These are phyloP conservation scores for Dictyostelium intermedium DNA, from an alignment of 78 protist genomes.

Conservation along the genomic window DNA sequence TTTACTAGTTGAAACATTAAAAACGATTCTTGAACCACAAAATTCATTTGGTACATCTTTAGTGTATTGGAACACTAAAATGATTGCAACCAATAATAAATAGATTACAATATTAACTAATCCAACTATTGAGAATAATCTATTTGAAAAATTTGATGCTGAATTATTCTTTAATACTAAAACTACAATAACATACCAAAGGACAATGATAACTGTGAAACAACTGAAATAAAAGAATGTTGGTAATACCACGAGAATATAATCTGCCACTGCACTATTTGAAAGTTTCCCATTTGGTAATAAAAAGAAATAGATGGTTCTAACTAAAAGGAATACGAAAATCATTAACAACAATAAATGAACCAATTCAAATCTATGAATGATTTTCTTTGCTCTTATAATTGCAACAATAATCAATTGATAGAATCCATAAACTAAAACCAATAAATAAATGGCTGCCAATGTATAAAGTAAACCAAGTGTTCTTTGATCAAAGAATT, in stretches of 20 bases:
- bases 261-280: conserved; percentile 4
- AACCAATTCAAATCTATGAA: conserved; percentile 11
- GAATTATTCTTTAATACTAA: background rate
- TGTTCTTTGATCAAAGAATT: background rate
- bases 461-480: background rate
- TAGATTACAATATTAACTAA: background rate
- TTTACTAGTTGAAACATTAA: background rate
- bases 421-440: background rate
- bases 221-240: conserved; percentile 15
- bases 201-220: conserved; percentile 7
- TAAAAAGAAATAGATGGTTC: background rate
- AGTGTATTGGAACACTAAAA: background rate
- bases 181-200: background rate
- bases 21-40: background rate
- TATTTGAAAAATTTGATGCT: background rate
- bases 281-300: conserved; percentile 34
- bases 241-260: conserved; percentile 20
- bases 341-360: background rate
- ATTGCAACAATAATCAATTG: background rate
- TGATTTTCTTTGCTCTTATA: background rate
- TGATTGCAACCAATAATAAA: background rate
- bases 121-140: background rate
- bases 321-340: background rate
- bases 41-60: background rate
- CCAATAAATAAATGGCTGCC: background rate